Percentiles rank a stretch among this genome's conserved stretches.
Evolutionary conservation across 495 filamentous ascomycete species (phyloP).

Genomic region (Xylaria longipes): DNA sequence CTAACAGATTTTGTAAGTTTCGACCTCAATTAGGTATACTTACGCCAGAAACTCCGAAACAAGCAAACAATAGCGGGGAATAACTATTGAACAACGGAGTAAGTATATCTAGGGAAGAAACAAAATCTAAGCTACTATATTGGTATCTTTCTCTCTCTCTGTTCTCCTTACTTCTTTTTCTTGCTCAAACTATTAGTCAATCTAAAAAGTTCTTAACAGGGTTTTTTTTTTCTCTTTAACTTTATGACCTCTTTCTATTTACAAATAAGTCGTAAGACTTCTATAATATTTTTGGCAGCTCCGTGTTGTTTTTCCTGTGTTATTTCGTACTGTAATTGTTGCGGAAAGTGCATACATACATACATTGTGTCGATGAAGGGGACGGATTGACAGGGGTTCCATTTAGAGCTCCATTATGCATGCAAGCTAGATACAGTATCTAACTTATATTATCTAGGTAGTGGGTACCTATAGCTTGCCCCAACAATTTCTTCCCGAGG

Average conservation of each 20-base stretch:
- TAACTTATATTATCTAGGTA: too few species aligned
- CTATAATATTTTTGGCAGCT: too few species aligned
- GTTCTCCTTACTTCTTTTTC: too few species aligned
- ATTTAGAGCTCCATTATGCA: neutral
- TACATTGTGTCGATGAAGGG: neutral
- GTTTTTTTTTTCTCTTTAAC: too few species aligned
- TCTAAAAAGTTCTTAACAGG: too few species aligned
- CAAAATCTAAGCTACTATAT: too few species aligned
- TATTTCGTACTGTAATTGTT: neutral
- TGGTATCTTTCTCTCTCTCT: too few species aligned
- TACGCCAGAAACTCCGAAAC: neutral
- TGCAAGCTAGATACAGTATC: neutral
- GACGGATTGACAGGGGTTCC: neutral
- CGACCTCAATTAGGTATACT: neutral
- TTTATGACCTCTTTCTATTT: too few species aligned
- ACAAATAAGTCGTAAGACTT: too few species aligned
- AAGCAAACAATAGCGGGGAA: neutral
- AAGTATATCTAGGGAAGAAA: too few species aligned
- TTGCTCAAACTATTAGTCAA: too few species aligned
- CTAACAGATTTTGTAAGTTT: neutral
- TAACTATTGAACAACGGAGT: too few species aligned
- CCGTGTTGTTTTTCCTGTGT: neutral
- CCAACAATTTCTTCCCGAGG: slow-evolving; percentile 9
- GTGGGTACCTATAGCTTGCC: slow-evolving; percentile 3
- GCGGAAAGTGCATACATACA: neutral